phyloP scores from a whole-genome alignment of 257 asterid genomes.

The Jacaranda mimosifolia region DNA sequence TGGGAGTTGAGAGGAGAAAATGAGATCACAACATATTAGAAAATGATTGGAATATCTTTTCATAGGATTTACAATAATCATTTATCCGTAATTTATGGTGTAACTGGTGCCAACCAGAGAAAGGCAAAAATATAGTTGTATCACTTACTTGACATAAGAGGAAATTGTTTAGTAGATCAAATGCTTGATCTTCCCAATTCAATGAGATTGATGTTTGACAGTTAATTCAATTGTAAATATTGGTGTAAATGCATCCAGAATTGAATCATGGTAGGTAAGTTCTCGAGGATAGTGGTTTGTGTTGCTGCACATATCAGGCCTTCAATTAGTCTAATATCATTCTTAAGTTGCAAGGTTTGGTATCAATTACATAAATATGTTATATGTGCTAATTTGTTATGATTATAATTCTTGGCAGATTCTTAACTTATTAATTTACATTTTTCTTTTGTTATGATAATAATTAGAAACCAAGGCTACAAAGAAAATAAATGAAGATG shows the following conservation, averaged over 20 bases:
- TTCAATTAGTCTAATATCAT: neutral
- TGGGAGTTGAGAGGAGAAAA: too few relatives aligned
- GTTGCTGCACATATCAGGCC: neutral
- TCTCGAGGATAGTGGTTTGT: neutral
- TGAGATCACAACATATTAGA: too few relatives aligned
- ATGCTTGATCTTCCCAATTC: neutral
- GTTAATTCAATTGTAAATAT: neutral
- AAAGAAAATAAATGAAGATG: too few relatives aligned
- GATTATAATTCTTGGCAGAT: too few relatives aligned
- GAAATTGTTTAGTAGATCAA: constrained; percentile 1
- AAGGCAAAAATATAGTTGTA: neutral
- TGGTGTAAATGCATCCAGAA: neutral
- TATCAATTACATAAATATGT: neutral
- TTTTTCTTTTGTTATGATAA: too few relatives aligned
- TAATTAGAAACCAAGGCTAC: too few relatives aligned
- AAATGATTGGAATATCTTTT: neutral
- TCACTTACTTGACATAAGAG: neutral
- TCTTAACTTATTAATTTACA: too few relatives aligned
- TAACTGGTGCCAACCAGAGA: neutral
- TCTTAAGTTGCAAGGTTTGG: neutral
- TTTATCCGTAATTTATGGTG: neutral
- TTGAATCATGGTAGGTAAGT: neutral
- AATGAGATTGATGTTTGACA: neutral
- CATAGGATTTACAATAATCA: neutral
- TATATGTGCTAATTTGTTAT: too few relatives aligned